Base-by-base conservation (phyloP, 2,329 filamentous ascomycete species). In the Aphanoascus verrucosus region DNA sequence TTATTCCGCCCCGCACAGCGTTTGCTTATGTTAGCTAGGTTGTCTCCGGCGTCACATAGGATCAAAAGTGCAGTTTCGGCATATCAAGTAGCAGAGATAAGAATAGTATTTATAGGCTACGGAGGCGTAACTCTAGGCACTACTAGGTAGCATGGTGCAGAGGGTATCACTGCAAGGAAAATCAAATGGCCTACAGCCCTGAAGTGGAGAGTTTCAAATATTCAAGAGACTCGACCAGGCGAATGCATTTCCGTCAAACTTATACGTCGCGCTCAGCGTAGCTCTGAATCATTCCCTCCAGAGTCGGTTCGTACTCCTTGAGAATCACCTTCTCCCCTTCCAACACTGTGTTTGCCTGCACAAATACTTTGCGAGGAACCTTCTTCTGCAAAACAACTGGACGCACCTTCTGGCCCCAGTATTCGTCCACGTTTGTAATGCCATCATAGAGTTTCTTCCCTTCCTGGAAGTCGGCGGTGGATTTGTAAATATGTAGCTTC, bases 401-500 rank as follows among this genome's bases (percentile, higher is more conserved):
- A 54, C 91, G 78, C 23, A 96, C 81, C 71, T 84, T 85, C 59
- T 80, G 82, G 53, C 85, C 88, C 80, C 88, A 96, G 74, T 87
- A 96, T 38, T 87, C 84, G 50, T 82, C 86, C 19, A 96, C 90
- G 20, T 78, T 74, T 6, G 90, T 94, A 77, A 95, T 90, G 31
- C 84, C 78, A 56, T 84, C 81, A 67, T 94, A 97, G 70, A 95
- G 80, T 60, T 80, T 80, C 60, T 79, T 83, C n/a, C 88, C 91
- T 1, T 77, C 78, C 61, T 84, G 78, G 15, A 91, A 77, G 66
- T 97, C 88, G 5, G 88, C 91, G 0, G 88, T 95, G 3, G 84
- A 81, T 76, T 96, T 96, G 77, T 87, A 96, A 59, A 96, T 77
- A 69, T 96, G 90, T 57, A 97, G 73, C 70, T 94, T 93, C 72